Conservation (phyloP, 1,284 basidiomycete species). For the Taiwanofungus camphoratus region DNA sequence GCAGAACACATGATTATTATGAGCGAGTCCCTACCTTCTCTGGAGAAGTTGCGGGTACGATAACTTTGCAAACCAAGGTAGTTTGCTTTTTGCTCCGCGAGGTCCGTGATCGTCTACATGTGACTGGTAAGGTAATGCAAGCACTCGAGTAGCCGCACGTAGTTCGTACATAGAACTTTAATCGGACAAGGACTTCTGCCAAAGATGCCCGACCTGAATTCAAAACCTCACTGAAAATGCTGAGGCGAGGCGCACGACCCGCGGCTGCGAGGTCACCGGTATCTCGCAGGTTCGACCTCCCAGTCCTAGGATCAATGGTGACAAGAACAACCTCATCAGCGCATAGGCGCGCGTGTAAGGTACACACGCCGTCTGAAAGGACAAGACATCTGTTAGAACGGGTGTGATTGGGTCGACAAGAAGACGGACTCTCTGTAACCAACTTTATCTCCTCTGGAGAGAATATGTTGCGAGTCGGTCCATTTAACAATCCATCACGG, state of each 20-base stretch:
- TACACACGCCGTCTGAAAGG: conserved; percentile 44
- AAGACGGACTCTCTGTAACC: conserved; percentile 43
- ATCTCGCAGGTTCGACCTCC: conserved; percentile 63
- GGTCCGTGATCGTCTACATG: conserved; percentile 63
- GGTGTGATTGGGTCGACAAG: conserved; percentile 2
- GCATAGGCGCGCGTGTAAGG: conserved; percentile 61
- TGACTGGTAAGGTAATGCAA: too few species aligned
- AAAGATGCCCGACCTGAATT: conserved; percentile 60
- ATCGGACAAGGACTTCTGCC: conserved; percentile 41
- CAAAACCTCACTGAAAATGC: conserved; percentile 46
- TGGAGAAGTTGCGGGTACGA: conserved; percentile 59
- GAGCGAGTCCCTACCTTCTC: conserved; percentile 47
- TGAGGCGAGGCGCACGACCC: conserved; percentile 58
- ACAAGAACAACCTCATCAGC: conserved; percentile 68
- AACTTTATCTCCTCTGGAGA: conserved; percentile 54
- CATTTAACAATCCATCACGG: conserved; percentile 46
- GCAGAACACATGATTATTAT: too few species aligned
- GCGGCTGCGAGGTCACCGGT: conserved; percentile 71
- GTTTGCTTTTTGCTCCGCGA: conserved; percentile 69
- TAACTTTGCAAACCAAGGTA: conserved; percentile 70
- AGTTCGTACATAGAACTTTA: conserved; percentile 56
- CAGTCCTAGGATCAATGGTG: conserved; percentile 68
- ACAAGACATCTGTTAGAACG: neutral
- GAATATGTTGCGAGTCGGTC: conserved; percentile 47
- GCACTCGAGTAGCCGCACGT: too few species aligned